Base-by-base conservation (phyloP, 371 early-diverging fungal genomes). In the Batkoa obscura region DNA sequence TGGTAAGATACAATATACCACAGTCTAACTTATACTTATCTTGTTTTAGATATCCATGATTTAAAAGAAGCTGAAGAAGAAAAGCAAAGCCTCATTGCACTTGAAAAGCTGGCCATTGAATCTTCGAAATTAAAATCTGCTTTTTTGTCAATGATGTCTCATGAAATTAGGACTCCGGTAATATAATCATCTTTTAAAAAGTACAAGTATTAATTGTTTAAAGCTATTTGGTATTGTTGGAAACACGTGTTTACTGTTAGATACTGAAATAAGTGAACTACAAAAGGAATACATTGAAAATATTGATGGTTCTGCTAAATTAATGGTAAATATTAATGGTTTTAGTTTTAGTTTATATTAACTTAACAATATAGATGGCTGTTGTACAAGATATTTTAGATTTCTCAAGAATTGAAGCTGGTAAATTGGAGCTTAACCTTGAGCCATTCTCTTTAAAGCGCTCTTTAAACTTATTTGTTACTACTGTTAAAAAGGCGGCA, bases 351-450 rank as follows among this genome's bases (percentile, higher is more conserved):
- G 12, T 6, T 39, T 39, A 4, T 6, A 6, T 39, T 39, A 4
- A 4, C 4, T 39, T 39, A 39, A 39, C 39, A 6, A 39, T 39
- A 39, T 39, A 39, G 39, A 8, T 46, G 46, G 15, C 15, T 46
- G 46, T 46, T n/a, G 17, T 46, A 10, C 46, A 46, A 58, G 74
- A 76, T 58, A 72, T 76, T 35, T 60, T 76, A 30, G 77, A 76
- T 51, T 71, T 66, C 52, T 69, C 71, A 30, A 76, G 73, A 61
- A 63, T 75, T 31, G 77, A 76, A 57, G 68, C 73, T 30, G 74
- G 72, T 2, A 71, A 73, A 45, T 52, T 76, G 2, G 61, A 60
- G 1, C 59, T 76, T 39, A 68, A 69, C 37, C 58, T 53, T 8
- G 61, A 62, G 1, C 39, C 58, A 43, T 53, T 78, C 31, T 73